Conservation (phyloP, 805 yeast species). For the Maudiozyma bulderi region DNA sequence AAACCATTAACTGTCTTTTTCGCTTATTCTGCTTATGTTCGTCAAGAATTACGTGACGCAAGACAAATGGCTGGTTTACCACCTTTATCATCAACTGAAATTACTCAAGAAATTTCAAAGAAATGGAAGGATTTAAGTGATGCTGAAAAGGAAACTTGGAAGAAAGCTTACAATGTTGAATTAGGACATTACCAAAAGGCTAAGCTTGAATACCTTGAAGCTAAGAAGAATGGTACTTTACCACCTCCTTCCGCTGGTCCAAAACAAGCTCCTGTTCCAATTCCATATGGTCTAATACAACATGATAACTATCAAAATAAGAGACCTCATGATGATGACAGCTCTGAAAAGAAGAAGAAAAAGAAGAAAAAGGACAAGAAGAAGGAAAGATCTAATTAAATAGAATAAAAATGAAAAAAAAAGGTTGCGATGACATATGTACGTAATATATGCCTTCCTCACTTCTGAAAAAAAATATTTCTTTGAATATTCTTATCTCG, state of each 20-base stretch:
- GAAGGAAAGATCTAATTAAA: conserved; percentile 28
- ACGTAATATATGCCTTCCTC: background rate
- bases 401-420: background rate
- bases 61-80: conserved; percentile 50
- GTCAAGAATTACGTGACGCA: conserved; percentile 62
- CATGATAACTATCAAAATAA: conserved; percentile 27
- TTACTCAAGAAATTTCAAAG: conserved; percentile 68
- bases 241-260: conserved; percentile 21
- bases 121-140: conserved; percentile 68
- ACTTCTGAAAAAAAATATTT: background rate
- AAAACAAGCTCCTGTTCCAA: conserved; percentile 34
- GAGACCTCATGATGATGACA: conserved; percentile 30
- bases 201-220: conserved; percentile 39
- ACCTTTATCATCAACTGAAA: conserved; percentile 62
- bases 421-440: background rate
- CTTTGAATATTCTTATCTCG: background rate
- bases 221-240: conserved; percentile 34
- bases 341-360: conserved; percentile 36
- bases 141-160: conserved; percentile 66
- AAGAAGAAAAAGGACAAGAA: conserved; percentile 48
- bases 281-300: conserved; percentile 27
- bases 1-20: conserved; percentile 87
- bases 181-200: conserved; percentile 36
- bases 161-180: conserved; percentile 41
- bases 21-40: conserved; percentile 61